phyloP scores from a whole-genome alignment of 768 basidiomycete species.

The Fomitopsis serialis region DNA sequence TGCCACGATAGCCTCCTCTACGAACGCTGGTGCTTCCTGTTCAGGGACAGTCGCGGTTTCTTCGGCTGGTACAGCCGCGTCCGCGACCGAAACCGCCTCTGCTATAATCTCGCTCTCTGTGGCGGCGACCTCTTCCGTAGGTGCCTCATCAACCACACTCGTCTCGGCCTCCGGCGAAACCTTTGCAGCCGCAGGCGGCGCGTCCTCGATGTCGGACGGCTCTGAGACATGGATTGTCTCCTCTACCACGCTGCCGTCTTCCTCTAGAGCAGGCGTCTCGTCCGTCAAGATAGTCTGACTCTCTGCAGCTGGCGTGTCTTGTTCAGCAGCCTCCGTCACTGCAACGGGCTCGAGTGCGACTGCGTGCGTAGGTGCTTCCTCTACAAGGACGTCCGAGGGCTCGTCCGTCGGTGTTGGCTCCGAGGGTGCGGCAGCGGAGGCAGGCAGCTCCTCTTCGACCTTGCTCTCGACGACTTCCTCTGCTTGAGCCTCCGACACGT shows the following conservation, averaged over 20 bases:
- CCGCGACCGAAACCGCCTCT: not conserved
- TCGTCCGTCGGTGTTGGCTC: not conserved
- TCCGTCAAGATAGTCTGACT: not conserved
- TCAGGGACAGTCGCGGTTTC: not conserved
- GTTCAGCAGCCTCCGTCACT: conserved; percentile 1
- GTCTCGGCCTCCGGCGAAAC: not conserved
- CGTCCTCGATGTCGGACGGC: not conserved
- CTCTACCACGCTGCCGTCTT: not conserved
- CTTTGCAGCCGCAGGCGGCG: not conserved
- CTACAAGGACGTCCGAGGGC: not conserved
- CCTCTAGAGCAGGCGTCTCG: not conserved
- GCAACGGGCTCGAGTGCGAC: not conserved
- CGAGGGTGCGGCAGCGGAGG: not conserved
- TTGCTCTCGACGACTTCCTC: not conserved
- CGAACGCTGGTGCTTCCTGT: not conserved
- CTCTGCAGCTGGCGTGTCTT: not conserved
- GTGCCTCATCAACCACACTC: not conserved
- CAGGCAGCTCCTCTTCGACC: not conserved
- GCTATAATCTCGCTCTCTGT: not conserved
- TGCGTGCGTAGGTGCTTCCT: not conserved
- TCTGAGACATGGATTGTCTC: not conserved
- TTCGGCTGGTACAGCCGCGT: not conserved
- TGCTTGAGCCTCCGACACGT: not conserved
- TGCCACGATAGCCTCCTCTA: not conserved
- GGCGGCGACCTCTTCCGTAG: not conserved